Evolutionary conservation across 352 stramenopile species (phyloP).

Genomic region (Phytophthora colocasiae): DNA sequence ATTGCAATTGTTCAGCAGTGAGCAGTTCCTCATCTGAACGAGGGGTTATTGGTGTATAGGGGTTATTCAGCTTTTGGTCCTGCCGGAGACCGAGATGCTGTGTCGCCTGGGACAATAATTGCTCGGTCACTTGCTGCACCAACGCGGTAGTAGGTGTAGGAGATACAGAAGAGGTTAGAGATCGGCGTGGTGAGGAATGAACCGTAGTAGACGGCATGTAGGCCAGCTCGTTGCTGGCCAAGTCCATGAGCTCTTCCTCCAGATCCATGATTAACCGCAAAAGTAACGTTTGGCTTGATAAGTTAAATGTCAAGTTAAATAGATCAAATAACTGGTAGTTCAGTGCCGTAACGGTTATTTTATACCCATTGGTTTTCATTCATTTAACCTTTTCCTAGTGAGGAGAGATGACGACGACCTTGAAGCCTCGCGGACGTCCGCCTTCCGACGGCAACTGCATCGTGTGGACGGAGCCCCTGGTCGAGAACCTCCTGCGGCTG

Average conservation of each 20-base stretch:
- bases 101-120: slow-evolving; percentile 14
- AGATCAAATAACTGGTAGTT: too few species aligned
- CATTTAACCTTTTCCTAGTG: too few species aligned
- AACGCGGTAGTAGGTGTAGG: slow-evolving; percentile 4
- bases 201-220: slow-evolving; percentile 49
- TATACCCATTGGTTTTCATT: too few species aligned
- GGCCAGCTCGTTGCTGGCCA: slow-evolving; percentile 61
- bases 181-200: neutral
- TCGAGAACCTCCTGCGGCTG: slow-evolving; percentile 23
- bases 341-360: too few species aligned
- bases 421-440: slow-evolving; percentile 26
- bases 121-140: slow-evolving; percentile 19
- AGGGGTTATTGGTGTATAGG: too few species aligned
- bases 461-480: slow-evolving; percentile 24
- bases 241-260: slow-evolving; percentile 71
- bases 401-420: slow-evolving; percentile 5
- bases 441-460: slow-evolving; percentile 30
- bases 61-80: neutral
- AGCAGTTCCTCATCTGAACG: slow-evolving; percentile 17
- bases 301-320: neutral
- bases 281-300: neutral
- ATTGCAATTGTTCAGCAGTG: slow-evolving; percentile 21
- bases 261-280: slow-evolving; percentile 37
- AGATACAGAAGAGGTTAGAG: neutral
- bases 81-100: slow-evolving; percentile 14